Evolutionary conservation across 2,329 filamentous ascomycete species (phyloP), one percentile per base, ranked within the genome.

Genomic region (Drechslerella stenobrocha): DNA sequence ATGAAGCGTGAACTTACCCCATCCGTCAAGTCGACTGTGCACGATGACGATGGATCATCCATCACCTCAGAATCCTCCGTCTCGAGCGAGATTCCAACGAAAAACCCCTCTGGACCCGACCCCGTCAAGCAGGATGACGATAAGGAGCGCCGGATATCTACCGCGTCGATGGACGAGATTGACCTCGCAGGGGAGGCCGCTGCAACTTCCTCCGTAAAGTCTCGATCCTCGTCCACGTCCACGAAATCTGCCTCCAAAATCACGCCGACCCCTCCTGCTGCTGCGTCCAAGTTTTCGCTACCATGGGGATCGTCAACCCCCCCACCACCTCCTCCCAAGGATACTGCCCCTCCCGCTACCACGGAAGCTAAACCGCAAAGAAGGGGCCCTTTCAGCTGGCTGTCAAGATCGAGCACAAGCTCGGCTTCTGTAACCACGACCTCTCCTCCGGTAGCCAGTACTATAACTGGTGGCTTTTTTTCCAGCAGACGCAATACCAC

Each of bases 231-330:
- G 7, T 77, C 78, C 46, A 73, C 11, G 75, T 84, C 58, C 81
- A 84, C 74, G 87, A 84, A 73, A 79, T 92, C 61, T 77, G 79
- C 55, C 76, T 77, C 71, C 83, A 84, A 75, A 85, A 84, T 74
- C 83, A 85, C 32, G 75, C 77, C 64, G 75, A 76, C 71, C 58
- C 76, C 69, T 67, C 71, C 71, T 4, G 61, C 72, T 50, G 69
- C 72, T 47, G 70, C 70, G 8, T 51, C 66, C 70, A 56, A 70
- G 72, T 52, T 71, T 73, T 34, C 73, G 73, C 69, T 74, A 71
- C 46, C 59, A 71, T 47, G 70, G 69, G n/a, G 71, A 30, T 51
- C 71, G 6, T 56, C 55, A 11, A 69, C 37, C 24, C 56, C 64
- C 7, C 64, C 64, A 8, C 35, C 64, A 5, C 57, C 56, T 22